Evolutionary conservation across 352 stramenopile genomes (phyloP), one percentile per base, ranked within the genome.

Genomic region (Phytopythium kandeliae): DNA sequence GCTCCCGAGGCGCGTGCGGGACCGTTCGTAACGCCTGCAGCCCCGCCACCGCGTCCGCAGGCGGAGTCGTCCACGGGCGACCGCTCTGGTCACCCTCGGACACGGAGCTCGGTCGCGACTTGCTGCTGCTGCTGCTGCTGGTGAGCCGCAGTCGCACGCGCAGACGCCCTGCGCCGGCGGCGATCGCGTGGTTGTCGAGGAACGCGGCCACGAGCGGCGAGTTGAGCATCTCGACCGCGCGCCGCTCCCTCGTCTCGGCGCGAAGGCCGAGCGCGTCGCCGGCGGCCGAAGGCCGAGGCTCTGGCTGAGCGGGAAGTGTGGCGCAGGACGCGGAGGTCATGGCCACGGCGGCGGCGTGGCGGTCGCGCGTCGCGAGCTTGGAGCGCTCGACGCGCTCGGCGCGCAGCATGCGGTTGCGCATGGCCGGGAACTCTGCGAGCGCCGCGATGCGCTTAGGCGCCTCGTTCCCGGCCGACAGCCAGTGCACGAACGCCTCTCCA

Each of bases 391-490:
- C 57, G 1, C 75, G 73, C 46, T 89, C 78, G 1, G 71, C 67
- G 31, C 78, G 63, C 5, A 80, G 54, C 71, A 87, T 79, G 12
- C 78, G 73, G 54, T 89, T 87, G 8, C 74, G 49, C 63, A 89
- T 80, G 2, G 78, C 76, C 13, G 78, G 78, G 34, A 89, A 89
- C 15, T 84, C 74, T 3, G 65, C 62, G 5, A 87, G 60, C 3
- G 60, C 74, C 4, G 76, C 72, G 43, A 86, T 81, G 5, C 70
- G 57, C 57, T 87, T 78, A 1, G 75, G 69, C 0, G 74, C 76
- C 36, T 83, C 72, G 40, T 85, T 61, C 4, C 81, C 73, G 0
- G 85, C 71, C 6, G 67, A 54, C 28, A 86, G 50, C 78, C 78
- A 89, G 57, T 89, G 73, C 7, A 61, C 57, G 33, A 19, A 52